Evolutionary conservation across 331 rosid genomes (phyloP), one percentile per base, ranked within the genome.

Genomic region (Acacia concinna): DNA sequence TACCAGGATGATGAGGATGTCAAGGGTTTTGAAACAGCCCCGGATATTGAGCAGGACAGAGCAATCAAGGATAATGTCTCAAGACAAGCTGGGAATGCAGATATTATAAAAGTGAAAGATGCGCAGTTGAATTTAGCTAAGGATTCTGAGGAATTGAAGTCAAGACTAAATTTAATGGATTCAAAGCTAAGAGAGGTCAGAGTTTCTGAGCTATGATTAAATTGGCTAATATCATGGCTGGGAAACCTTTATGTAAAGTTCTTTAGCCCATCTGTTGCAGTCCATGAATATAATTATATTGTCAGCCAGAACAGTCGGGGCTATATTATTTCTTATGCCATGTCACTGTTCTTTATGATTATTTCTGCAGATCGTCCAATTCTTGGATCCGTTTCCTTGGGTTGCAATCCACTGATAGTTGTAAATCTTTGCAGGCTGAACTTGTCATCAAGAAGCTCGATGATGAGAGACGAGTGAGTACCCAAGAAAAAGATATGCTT

Each of bases 181-280:
- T 82, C 89, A 40, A 92, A 90, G 82, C 90, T 93, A 77, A 87
- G 86, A 79, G 98, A 90, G 99, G 99, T 95, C 63, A 84, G 89
- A 79, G 51, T 54, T 81, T 78, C 40, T 57, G 51, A 77, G 60
- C 79, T 25, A 35, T 66, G 30, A 71, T 68, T 67, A 52, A 84
- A 41, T 32, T 59, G 40, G 51, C 67, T 13, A 32, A 40, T 32
- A 41, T 57, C 41, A 27, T 28, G 5, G 63, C 17, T 23, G 23
- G 63, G 72, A 35, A 44, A 27, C 83, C 65, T 69, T 66, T 23
- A 49, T 51, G 25, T 72, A 11, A 9, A 63, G 35, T 68, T 69
- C 80, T 82, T 51, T 68, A 46, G 38, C 68, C 66, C 68, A 78
- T 57, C 37, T 71, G 59, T 78, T 79, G 73, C 30, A 38, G 68